These are phyloP conservation scores for Diaporthe citriasiana DNA, from an alignment of 2,329 filamentous ascomycete species.

Conservation along the genomic window DNA sequence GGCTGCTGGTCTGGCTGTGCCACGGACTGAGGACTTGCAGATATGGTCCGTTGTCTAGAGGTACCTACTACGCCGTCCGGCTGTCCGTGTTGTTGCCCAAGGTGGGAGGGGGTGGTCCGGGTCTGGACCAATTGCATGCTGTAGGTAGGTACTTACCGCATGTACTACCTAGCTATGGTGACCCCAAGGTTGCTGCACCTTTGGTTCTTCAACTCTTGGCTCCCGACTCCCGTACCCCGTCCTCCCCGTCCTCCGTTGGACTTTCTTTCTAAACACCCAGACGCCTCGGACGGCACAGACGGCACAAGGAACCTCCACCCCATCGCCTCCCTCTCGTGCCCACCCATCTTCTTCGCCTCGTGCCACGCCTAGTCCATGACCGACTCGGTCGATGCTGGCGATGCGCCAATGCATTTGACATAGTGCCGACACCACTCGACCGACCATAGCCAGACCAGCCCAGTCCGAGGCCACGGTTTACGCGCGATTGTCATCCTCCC, in stretches of 20 bases:
- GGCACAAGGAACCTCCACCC: conserved; percentile 22
- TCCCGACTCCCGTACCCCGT: conserved; percentile 15
- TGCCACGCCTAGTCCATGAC: conserved; percentile 31
- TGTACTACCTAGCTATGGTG: neutral
- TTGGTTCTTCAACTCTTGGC: conserved; percentile 1
- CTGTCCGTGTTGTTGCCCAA: neutral
- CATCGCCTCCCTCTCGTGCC: conserved; percentile 15
- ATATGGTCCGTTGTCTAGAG: neutral
- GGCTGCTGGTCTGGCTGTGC: neutral
- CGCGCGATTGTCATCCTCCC: neutral
- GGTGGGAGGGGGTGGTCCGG: no score
- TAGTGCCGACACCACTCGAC: conserved; percentile 22
- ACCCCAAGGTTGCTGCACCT: neutral
- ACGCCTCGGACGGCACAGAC: neutral
- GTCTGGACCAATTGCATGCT: neutral
- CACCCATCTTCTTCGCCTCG: neutral
- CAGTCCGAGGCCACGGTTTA: conserved; percentile 8
- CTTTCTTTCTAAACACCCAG: conserved; percentile 16
- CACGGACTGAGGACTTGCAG: neutral
- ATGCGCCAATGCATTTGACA: conserved; percentile 36
- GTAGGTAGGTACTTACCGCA: neutral
- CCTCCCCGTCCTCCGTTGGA: neutral
- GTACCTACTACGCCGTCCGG: neutral
- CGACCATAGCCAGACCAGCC: neutral
- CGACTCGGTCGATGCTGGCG: conserved; percentile 31